Percentiles rank a stretch among this genome's conserved stretches.
These are phyloP conservation scores for Ceriops zippeliana DNA, from an alignment of 345 rosid genomes.

Conservation along the genomic window DNA sequence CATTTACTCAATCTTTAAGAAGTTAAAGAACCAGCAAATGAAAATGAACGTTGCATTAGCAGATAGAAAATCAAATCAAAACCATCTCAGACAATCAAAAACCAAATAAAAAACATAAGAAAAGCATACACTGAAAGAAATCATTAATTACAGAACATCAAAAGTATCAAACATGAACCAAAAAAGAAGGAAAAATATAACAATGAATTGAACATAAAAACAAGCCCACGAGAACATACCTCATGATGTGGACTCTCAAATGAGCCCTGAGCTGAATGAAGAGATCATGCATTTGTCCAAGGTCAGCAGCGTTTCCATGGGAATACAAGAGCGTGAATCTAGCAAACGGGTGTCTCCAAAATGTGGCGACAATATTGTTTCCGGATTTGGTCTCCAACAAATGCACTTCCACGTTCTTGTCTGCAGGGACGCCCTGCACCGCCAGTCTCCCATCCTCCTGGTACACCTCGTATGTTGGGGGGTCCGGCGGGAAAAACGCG, in stretches of 20 bases:
- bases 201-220: background rate
- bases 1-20: background rate
- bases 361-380: conserved; percentile 75
- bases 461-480: conserved; percentile 69
- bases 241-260: conserved; percentile 88
- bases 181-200: background rate
- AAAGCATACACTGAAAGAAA: background rate
- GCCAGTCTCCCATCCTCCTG: conserved; percentile 57
- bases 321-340: conserved; percentile 86
- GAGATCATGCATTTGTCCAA: conserved; percentile 94
- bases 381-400: conserved; percentile 70
- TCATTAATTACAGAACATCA: background rate
- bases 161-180: background rate
- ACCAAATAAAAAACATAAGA: background rate
- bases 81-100: background rate
- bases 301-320: conserved; percentile 97
- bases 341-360: conserved; percentile 93
- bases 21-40: too few relatives aligned
- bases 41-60: background rate
- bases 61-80: background rate
- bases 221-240: conserved; percentile 33
- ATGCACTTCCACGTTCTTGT: conserved; percentile 79
- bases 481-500: conserved; percentile 96
- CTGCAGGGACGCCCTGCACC: conserved; percentile 64
- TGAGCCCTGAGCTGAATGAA: conserved; percentile 95